Evolutionary conservation across 345 rosid species (phyloP), one percentile per base, ranked within the genome.

Genomic region (Syzygium jambos): DNA sequence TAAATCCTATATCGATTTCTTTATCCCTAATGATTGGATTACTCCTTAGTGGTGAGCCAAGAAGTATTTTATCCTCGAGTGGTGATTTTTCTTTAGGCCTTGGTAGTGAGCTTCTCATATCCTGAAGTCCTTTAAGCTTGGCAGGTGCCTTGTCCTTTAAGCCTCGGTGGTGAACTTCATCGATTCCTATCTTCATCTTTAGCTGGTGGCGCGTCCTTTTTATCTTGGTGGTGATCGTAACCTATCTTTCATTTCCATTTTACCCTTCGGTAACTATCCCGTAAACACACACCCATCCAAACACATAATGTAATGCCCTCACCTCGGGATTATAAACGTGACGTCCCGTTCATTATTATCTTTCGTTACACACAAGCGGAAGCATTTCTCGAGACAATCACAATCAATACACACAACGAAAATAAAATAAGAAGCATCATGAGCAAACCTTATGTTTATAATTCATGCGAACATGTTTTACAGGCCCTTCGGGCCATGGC

Each of bases 121-220:
- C 61, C 23, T 1, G 0, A 56, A 56, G 8, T 23, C n/a, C 2
- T 56, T 56, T 56, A 56, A 12, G 10, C 12, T 4, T 56, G 3
- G 61, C 2, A 4, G 5, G 61, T 56, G 61, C 9, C 13, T 56
- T 56, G 5, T 56, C n/a, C n/a, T 56, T 56, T 56, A 0, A 56
- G 12, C 25, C 61, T 56, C 9, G 1, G 61, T 23, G n/a, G 61
- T 56, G 61, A 56, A 56, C 61, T 56, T 56, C 61, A 8, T 56
- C 12, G 22, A 56, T 56, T 12, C n/a, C 0, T 0, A 56, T 56
- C 61, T 56, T 56, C 61, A 22, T 56, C 61, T 27, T 56, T 56
- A 4, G 61, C 23, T 56, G 23, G n/a, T 56, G 61, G n/a, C 0
- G 0, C 0, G 1, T 9, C 61, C 61, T 56, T 56, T 56, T 7